phyloP scores from a whole-genome alignment of 2,329 filamentous ascomycete genomes.

The Neoascochyta sp. region DNA sequence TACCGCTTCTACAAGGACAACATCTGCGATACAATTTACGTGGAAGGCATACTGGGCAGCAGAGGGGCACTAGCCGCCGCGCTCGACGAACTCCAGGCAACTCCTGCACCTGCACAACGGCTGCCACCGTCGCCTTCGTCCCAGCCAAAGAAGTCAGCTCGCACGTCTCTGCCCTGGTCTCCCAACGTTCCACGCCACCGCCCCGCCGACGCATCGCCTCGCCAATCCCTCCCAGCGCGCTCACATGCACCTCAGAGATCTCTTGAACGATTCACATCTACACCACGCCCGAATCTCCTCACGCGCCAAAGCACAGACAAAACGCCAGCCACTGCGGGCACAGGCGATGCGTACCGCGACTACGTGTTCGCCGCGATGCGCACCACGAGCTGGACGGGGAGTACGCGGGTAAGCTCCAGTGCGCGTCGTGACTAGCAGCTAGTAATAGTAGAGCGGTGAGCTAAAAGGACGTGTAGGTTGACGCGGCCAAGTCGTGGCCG shows the following conservation, averaged over 20 bases:
- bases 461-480: constrained; percentile 16
- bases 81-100: constrained; percentile 16
- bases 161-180: constrained; percentile 4
- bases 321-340: constrained; percentile 1
- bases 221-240: constrained; percentile 17
- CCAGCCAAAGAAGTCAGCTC: constrained; percentile 2
- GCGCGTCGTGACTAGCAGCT: background rate
- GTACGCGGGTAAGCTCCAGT: constrained; percentile 17
- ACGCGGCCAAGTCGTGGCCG: constrained; percentile 12
- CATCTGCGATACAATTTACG: constrained; percentile 26
- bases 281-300: background rate
- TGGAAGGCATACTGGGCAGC: constrained; percentile 19
- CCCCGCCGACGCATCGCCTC: constrained; percentile 3
- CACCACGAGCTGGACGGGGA: constrained; percentile 18
- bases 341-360: constrained; percentile 19
- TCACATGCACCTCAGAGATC: no score
- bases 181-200: constrained; percentile 1
- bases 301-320: background rate
- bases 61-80: constrained; percentile 17
- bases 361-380: constrained; percentile 13
- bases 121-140: constrained; percentile 2
- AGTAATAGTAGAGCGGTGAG: background rate
- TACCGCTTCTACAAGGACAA: constrained; percentile 35
- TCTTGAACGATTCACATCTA: no score
- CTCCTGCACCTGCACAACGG: background rate